A percentile compares a stretch with the other conserved stretches of the same genome.
Evolutionary conservation across 345 rosid genomes (phyloP).

Genomic region (Lepidium africanum): DNA sequence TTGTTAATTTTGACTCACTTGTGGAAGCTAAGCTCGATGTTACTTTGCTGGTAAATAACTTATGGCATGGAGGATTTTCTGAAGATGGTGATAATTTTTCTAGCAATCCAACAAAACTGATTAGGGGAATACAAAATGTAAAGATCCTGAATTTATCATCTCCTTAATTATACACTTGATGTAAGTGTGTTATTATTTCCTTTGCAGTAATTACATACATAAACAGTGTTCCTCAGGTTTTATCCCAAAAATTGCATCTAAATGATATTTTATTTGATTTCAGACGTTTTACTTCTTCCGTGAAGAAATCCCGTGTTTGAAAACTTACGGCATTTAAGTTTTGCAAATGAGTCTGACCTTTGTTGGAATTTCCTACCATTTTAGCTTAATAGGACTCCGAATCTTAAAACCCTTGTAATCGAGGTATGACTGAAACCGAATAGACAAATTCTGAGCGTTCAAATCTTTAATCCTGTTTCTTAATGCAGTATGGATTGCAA

Average conservation of each 20-base stretch:
- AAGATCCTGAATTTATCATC: not conserved
- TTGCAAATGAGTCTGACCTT: too few species aligned
- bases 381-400: not conserved
- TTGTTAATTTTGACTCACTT: not conserved
- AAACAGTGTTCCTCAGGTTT: not conserved
- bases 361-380: not conserved
- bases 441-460: too few species aligned
- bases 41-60: not conserved
- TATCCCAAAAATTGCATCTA: not conserved
- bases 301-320: not conserved
- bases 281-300: not conserved
- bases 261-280: not conserved
- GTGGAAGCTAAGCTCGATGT: not conserved
- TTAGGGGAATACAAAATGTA: not conserved
- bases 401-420: not conserved
- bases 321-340: not conserved
- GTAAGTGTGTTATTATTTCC: not conserved
- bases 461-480: too few species aligned
- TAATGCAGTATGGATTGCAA: too few species aligned
- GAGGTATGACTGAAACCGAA: not conserved
- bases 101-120: not conserved
- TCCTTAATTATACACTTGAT: not conserved
- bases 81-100: not conserved
- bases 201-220: not conserved
- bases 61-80: not conserved